phyloP scores from a whole-genome alignment of 179 eudicot genomes.

The Dionaea muscipula region DNA sequence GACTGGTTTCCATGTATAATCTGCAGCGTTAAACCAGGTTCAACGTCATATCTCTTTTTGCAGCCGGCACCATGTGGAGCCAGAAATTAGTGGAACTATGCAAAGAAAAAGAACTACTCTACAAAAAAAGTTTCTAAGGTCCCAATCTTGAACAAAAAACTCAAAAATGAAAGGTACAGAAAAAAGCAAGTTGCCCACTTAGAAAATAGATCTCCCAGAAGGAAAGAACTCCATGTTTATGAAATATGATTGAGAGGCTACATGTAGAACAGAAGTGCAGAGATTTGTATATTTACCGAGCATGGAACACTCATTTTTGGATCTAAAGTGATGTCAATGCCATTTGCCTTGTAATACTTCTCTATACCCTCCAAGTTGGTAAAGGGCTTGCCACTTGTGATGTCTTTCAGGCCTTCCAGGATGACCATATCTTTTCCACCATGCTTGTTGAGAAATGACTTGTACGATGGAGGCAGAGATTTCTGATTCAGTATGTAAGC shows the following conservation, averaged over 20 bases:
- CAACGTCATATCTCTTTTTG: slow-evolving; percentile 1
- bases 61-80: background rate
- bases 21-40: slow-evolving; percentile 33
- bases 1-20: slow-evolving; percentile 80
- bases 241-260: background rate
- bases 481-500: slow-evolving; percentile 89
- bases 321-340: slow-evolving; percentile 53
- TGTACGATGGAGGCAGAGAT: slow-evolving; percentile 72
- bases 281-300: slow-evolving; percentile 34
- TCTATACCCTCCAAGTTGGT: slow-evolving; percentile 54
- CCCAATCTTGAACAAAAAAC: too few species aligned
- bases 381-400: slow-evolving; percentile 54
- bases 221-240: background rate
- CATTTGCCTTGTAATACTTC: slow-evolving; percentile 49
- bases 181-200: too few species aligned
- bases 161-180: too few species aligned
- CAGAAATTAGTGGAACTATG: background rate
- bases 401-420: slow-evolving; percentile 59
- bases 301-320: slow-evolving; percentile 92
- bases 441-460: slow-evolving; percentile 89
- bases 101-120: too few species aligned
- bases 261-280: too few species aligned
- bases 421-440: slow-evolving; percentile 67
- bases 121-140: too few species aligned
- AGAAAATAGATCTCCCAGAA: background rate